Base-by-base conservation (phyloP, 441 rosid genomes). In the Adansonia grandidieri region DNA sequence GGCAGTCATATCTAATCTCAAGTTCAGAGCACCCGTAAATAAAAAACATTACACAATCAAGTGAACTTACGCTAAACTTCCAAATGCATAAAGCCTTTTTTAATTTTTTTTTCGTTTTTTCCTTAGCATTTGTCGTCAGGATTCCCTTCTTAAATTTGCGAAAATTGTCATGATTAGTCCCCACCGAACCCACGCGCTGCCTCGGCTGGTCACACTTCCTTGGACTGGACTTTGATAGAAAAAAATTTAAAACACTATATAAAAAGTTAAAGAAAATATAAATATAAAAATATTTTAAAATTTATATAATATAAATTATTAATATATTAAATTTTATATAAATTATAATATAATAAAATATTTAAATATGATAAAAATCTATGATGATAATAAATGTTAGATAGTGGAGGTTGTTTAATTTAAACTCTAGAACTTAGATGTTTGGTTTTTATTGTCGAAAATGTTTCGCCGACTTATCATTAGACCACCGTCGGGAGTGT, bases 1-100 rank as follows among this genome's bases (percentile, higher is more conserved):
- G 86, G 80, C 73, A 73, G 71, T 82, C 66, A 54, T 14, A 71
- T 76, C 78, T 32, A 75, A 73, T 76, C 78, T 45, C 54, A 75
- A 73, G 58, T 73, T 65, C 48, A 11, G 17, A 71, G 57, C 61
- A 20, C 74, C 14, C 20, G 2, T 6, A n/a, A 57, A 73, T 64
- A 69, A 69, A 51, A 67, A 4, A 48, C 66, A 80, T 5, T 17
- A 50, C 17, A 73, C 67, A n/a, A 65, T 53, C 62, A 51, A 51
- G 45, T 28, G 22, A 62, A 2, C 32, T 28, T 28, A 28, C 32
- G 32, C 32, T 28, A 28, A 45, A 47, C 72, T 67, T 66, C 54
- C 74, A 65, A 62, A 75, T 13, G 70, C 76, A 24, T 3, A 6
- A 17, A 51, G 42, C 73, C 28, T 24, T 24, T 24, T 24, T 24